Evolutionary conservation across 78 protist genomes (phyloP).

Genomic region (Pelomyxa schiedti): DNA sequence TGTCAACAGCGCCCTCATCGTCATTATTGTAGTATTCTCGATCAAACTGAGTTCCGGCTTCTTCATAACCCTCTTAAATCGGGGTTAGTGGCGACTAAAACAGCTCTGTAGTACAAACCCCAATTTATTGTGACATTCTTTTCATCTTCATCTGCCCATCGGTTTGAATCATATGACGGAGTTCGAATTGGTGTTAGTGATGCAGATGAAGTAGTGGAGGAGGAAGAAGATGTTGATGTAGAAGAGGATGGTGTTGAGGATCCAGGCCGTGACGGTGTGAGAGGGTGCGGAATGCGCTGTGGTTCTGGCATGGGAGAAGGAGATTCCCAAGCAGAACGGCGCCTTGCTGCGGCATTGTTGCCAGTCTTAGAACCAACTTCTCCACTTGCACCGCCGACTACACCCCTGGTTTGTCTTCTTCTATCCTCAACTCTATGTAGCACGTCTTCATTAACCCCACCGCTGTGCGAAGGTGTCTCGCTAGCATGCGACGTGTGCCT

Average conservation of each 20-base stretch:
- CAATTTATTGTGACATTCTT: background rate
- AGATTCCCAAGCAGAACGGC: slow-evolving; percentile 3
- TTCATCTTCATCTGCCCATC: slow-evolving; percentile 1
- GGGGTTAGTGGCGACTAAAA: no score
- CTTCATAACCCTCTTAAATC: slow-evolving; percentile 14
- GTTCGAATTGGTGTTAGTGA: slow-evolving; percentile 9
- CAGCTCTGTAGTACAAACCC: no score
- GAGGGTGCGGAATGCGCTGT: background rate
- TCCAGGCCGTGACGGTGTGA: background rate
- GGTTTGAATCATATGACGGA: slow-evolving; percentile 10
- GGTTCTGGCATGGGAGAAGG: background rate
- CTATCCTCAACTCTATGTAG: slow-evolving; percentile 9
- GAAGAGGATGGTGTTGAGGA: background rate
- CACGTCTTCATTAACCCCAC: slow-evolving; percentile 29
- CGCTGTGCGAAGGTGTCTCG: slow-evolving; percentile 33
- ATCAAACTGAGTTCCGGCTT: slow-evolving; percentile 37
- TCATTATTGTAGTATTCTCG: slow-evolving; percentile 52
- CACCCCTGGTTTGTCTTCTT: background rate
- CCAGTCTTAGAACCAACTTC: no score
- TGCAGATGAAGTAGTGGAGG: background rate
- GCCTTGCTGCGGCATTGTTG: no score
- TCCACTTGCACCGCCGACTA: no score
- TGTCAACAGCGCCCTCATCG: slow-evolving; percentile 47
- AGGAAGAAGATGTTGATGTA: background rate
- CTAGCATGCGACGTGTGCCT: no score